Base-by-base conservation (phyloP, 352 stramenopile genomes). In the Phytophthora pinifolia region DNA sequence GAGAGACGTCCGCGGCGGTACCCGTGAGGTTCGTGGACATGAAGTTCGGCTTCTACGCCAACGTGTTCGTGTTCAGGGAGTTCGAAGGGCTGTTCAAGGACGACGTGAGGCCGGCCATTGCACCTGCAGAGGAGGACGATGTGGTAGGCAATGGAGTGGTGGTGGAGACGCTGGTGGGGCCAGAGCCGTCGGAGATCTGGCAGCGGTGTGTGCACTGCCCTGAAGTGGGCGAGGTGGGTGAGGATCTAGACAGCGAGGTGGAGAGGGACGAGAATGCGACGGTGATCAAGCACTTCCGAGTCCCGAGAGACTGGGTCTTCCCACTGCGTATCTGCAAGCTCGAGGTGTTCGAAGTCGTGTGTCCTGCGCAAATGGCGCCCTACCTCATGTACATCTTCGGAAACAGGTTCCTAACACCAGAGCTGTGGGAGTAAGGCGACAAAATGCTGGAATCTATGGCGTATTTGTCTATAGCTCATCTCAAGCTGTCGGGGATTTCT, bases 311-410 rank as follows among this genome's bases (percentile, higher is more conserved):
- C 43, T 88, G 77, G 77, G 41, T 88, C 2, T 71, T 84, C 15
- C 77, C 75, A n/a, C 53, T 82, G 7, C 54, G 62, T n/a, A 17
- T 33, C 10, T 88, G 77, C 38, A 59, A 51, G 2, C 33, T 86
- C 4, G 60, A 80, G 45, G 17, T 60, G 9, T 75, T 81, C 54
- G 61, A 79, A 35, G 62, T 84, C 2, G 64, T 63, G 47, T 88
- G 77, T 25, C 77, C 77, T 1, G 67, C 72, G 2, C 63, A 77
- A 29, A 57, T 68, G 13, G 56, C 60, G 10, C 47, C 42, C 12
- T 86, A 88, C 53, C 59, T 88, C 15, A 74, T 65, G 47, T 68
- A 65, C 43, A 65, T 86, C 13, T 88, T 84, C 48, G 77, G 75
- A 22, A 78, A 86, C 37, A 56, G 52, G 10, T 81, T 82, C 18